phyloP scores from a whole-genome alignment of 2,329 filamentous ascomycete species.

The Exophiala spinifera region DNA sequence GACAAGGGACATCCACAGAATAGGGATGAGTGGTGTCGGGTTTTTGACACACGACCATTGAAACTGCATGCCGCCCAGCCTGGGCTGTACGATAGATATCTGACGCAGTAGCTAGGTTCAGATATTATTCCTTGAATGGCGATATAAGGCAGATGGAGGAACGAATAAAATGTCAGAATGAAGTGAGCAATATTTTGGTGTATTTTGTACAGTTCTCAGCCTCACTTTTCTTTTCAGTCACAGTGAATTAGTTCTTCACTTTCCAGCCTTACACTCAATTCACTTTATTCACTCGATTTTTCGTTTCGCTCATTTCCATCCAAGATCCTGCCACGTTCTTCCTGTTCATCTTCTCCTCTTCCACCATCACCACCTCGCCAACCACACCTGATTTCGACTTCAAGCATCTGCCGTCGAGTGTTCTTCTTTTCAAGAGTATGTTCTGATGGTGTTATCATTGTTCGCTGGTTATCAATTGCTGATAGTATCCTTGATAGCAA shows the following conservation, averaged over 20 bases:
- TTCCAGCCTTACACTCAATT: too few relatives aligned
- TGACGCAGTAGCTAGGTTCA: too few relatives aligned
- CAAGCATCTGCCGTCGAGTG: not conserved
- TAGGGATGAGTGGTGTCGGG: too few relatives aligned
- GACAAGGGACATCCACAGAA: too few relatives aligned
- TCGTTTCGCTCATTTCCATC: not conserved
- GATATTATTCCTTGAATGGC: too few relatives aligned
- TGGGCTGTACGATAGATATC: too few relatives aligned
- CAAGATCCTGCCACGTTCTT: conserved; percentile 6
- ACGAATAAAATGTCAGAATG: not conserved
- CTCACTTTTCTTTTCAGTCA: too few relatives aligned
- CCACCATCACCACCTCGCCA: not conserved
- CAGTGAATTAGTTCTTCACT: too few relatives aligned
- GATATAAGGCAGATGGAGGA: not conserved
- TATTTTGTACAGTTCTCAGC: not conserved
- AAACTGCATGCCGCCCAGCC: too few relatives aligned
- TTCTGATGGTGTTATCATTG: not conserved
- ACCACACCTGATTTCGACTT: not conserved
- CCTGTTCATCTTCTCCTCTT: not conserved
- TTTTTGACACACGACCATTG: too few relatives aligned
- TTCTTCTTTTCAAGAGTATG: not conserved
- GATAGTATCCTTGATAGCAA: not conserved
- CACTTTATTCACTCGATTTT: not conserved
- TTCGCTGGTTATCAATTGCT: not conserved
- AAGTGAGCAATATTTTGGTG: not conserved